Percentiles rank a stretch among this genome's conserved stretches.
Conservation (phyloP, 2,329 filamentous ascomycete species). For the Penicillium sp. region DNA sequence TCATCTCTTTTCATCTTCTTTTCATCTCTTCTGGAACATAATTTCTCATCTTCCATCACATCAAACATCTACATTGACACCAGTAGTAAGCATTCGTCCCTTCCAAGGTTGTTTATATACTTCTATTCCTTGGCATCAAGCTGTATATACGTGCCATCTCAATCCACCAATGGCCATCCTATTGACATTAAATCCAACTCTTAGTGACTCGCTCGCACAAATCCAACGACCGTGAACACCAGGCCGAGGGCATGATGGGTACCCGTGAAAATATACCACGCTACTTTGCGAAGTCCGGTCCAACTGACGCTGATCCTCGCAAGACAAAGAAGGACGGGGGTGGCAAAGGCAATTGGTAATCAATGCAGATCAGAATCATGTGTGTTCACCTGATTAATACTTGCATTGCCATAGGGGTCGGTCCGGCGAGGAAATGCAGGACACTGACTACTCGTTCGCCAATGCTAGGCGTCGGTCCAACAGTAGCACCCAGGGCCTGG, state of each 20-base stretch:
- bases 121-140: background rate
- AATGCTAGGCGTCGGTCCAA: constrained; percentile 91
- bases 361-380: constrained; percentile 2
- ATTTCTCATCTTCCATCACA: background rate
- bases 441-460: constrained; percentile 77
- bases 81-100: background rate
- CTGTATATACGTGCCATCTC: background rate
- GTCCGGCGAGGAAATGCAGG: constrained; percentile 77
- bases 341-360: constrained; percentile 92
- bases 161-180: background rate
- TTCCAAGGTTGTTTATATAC: background rate
- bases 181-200: background rate
- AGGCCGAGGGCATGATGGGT: constrained; percentile 68
- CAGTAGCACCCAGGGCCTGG: constrained; percentile 71
- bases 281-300: constrained; percentile 88
- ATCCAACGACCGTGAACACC: constrained; percentile 88
- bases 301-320: constrained; percentile 76
- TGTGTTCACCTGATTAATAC: background rate
- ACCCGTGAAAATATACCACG: constrained; percentile 76
- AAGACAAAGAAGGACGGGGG: constrained; percentile 96
- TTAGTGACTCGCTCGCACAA: constrained; percentile 98
- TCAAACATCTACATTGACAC: background rate
- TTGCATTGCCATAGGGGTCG: constrained; percentile 63
- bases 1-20: background rate
- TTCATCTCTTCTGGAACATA: background rate